Evolutionary conservation across 495 filamentous ascomycete genomes (phyloP).

Genomic region (Lasiosphaeris hirsuta): DNA sequence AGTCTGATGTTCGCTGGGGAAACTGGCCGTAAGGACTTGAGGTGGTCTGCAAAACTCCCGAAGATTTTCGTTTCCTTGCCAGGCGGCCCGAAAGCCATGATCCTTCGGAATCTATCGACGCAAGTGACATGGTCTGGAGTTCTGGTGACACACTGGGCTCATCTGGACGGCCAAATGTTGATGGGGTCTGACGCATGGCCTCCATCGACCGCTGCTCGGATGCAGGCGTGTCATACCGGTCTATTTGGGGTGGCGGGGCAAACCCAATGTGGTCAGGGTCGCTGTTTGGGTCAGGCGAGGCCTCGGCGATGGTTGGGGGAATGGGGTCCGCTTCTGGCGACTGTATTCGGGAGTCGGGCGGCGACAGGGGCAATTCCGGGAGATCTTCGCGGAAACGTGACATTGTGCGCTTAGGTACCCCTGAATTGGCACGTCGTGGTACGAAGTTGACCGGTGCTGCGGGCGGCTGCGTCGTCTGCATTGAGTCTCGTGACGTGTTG

Average conservation of each 20-base stretch:
- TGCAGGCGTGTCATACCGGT: constrained; percentile 45
- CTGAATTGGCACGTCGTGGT: constrained; percentile 38
- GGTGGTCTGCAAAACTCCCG: constrained; percentile 31
- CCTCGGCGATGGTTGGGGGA: constrained; percentile 22
- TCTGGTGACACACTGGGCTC: constrained; percentile 42
- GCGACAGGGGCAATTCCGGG: constrained; percentile 77
- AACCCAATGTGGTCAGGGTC: constrained; percentile 25
- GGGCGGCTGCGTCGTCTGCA: constrained; percentile 37
- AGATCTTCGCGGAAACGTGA: constrained; percentile 94
- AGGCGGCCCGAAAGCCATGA: constrained; percentile 81
- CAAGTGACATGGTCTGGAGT: constrained; percentile 60
- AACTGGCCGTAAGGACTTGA: constrained; percentile 29
- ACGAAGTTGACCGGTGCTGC: constrained; percentile 28
- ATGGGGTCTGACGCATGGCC: constrained; percentile 41
- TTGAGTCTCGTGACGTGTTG: constrained; percentile 82
- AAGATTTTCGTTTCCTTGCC: constrained; percentile 40
- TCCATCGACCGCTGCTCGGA: constrained; percentile 44
- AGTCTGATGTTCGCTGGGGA: constrained; percentile 40
- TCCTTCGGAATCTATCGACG: constrained; percentile 84
- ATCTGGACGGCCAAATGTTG: constrained; percentile 40
- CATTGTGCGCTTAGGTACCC: constrained; percentile 66
- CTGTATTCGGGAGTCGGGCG: constrained; percentile 74
- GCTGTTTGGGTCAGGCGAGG: constrained; percentile 16
- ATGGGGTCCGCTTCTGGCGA: constrained; percentile 59
- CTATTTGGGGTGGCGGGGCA: constrained; percentile 17